Evolutionary conservation across 2,329 filamentous ascomycete genomes (phyloP), one percentile per base, ranked within the genome.

Genomic region (Ceratocystis eucalypticola): DNA sequence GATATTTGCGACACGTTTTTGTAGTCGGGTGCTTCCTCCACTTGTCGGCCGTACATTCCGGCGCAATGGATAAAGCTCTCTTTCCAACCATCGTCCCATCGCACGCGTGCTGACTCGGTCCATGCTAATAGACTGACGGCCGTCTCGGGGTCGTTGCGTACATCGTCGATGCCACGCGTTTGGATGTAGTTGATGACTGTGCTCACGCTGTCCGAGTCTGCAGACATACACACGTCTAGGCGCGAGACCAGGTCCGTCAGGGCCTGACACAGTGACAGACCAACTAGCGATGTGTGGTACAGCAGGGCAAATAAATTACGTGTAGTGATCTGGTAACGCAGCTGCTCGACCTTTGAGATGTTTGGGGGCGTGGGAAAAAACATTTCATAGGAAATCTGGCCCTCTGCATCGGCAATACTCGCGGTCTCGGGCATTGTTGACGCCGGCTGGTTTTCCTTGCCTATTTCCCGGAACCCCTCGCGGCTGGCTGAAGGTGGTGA

Each of bases 231-330:
- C 30, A 77, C 74, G 62, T 84, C 80, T 6, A 88, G 79, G 1
- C 86, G 81, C 6, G 79, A 75, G 48, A 85, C 83, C 0, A 89
- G 75, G 70, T 88, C 86, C 0, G 77, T 77, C 4, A 89, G 75
- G 45, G 86, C 84, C 70, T 88, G 84, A 69, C 80, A 82, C 0
- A 89, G 73, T 3, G 85, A 84, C 1, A 83, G 71, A 0, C 87
- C 87, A 1, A 89, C 85, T 0, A 89, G 77, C 0, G 86, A 85
- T 25, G 83, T 82, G 64, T 83, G 80, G 70, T 84, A 85, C 1
- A 88, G 73, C 44, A 88, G 74, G 0, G 86, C 86, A 70, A 89
- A 84, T 57, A 88, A 81, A 70, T 89, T 89, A 22, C 87, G 81
- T 0, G 86, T 86, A 0, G 86, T 85, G 61, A 88, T 79, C 69